Percentiles rank a stretch among this genome's conserved stretches.
These are phyloP conservation scores for Paraleonurus japonicus DNA, from an alignment of 257 asterid genomes.

Conservation along the genomic window DNA sequence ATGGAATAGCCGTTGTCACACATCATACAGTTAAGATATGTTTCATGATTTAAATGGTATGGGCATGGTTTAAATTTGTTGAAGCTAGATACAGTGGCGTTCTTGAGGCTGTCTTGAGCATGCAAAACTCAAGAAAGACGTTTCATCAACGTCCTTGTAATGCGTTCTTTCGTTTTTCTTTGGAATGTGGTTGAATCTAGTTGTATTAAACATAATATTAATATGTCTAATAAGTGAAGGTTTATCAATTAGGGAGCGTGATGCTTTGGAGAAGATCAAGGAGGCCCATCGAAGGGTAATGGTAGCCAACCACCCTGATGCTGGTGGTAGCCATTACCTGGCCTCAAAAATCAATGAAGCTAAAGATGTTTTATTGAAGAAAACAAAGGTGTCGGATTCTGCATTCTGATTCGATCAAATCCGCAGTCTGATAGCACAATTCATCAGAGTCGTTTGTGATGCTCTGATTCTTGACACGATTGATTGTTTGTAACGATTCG, in stretches of 20 bases:
- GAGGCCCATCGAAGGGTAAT: slow-evolving; percentile 84
- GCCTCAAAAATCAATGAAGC: slow-evolving; percentile 90
- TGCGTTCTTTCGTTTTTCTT: neutral
- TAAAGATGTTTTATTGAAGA: slow-evolving; percentile 59
- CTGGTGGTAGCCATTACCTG: slow-evolving; percentile 89
- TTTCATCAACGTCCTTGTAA: neutral
- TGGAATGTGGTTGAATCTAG: neutral
- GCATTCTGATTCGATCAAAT: slow-evolving; percentile 40
- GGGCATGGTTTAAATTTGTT: no score
- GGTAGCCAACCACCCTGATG: slow-evolving; percentile 90
- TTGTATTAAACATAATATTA: neutral
- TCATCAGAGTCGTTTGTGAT: neutral
- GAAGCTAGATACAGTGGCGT: no score
- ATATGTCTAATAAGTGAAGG: neutral
- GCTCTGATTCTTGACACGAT: neutral
- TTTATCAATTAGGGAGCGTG: slow-evolving; percentile 46
- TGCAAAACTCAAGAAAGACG: neutral
- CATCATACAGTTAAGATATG: neutral
- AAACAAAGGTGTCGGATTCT: slow-evolving; percentile 35
- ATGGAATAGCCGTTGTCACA: neutral
- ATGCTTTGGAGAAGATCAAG: slow-evolving; percentile 47
- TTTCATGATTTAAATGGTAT: neutral
- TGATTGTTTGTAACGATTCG: neutral
- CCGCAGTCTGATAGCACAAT: neutral
- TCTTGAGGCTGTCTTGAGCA: neutral